Conservation (phyloP, 116 monocot species). For the Posidonia oceanica region DNA sequence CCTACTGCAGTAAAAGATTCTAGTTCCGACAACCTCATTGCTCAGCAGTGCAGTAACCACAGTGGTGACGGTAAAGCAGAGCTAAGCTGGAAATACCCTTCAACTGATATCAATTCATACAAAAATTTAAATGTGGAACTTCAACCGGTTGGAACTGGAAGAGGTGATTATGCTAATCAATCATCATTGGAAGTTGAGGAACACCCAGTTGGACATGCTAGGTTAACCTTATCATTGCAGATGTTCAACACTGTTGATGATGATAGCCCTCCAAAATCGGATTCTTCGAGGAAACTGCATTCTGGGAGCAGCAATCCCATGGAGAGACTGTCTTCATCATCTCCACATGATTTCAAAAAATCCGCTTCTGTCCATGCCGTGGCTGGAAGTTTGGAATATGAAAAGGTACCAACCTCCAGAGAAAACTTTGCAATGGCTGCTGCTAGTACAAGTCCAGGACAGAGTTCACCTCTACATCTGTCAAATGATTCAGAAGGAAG, state of each 20-base stretch:
- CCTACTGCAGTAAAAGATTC: slow-evolving; percentile 54
- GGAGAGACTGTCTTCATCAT: slow-evolving; percentile 83
- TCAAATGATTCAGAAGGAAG: slow-evolving; percentile 40
- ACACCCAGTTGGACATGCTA: slow-evolving; percentile 10
- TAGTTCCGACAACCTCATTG: slow-evolving; percentile 13
- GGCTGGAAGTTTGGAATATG: slow-evolving; percentile 23
- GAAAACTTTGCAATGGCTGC: slow-evolving; percentile 41
- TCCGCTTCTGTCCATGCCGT: slow-evolving; percentile 57
- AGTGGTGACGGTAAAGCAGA: slow-evolving; percentile 58
- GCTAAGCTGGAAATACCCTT: slow-evolving; percentile 11
- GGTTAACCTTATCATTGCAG: slow-evolving; percentile 37
- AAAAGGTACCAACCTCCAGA: slow-evolving; percentile 18
- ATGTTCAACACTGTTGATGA: slow-evolving; percentile 68
- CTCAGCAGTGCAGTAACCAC: slow-evolving; percentile 40
- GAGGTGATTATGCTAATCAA: background rate
- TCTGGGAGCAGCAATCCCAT: slow-evolving; percentile 95
- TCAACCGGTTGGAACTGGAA: slow-evolving; percentile 6
- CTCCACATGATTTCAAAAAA: slow-evolving; percentile 64
- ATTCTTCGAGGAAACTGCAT: slow-evolving; percentile 54
- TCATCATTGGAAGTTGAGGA: slow-evolving; percentile 17
- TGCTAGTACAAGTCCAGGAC: slow-evolving; percentile 32
- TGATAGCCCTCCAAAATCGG: slow-evolving; percentile 51
- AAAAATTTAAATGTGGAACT: slow-evolving; percentile 6
- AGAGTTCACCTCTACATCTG: slow-evolving; percentile 29
- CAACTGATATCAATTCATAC: slow-evolving; percentile 33